These are phyloP conservation scores for Lepidium campestre DNA, from an alignment of 441 rosid species.

Conservation along the genomic window DNA sequence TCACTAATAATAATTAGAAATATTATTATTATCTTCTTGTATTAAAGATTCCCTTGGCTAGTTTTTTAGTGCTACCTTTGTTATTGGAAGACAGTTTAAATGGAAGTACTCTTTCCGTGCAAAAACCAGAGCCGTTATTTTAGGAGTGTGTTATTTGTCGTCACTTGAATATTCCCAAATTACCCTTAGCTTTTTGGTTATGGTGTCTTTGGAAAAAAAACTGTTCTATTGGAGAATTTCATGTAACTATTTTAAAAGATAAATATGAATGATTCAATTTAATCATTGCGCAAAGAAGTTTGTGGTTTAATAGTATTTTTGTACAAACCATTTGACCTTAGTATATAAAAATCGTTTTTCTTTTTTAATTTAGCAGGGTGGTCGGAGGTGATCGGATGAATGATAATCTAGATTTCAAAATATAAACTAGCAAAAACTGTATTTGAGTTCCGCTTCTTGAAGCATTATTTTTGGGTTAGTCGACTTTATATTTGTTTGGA, in stretches of 20 bases:
- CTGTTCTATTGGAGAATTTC: background rate
- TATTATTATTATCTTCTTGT: background rate
- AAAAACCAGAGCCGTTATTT: conserved; percentile 24
- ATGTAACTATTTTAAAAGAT: background rate
- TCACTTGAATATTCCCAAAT: background rate
- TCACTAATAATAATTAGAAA: too few species aligned
- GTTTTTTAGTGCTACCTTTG: conserved; percentile 16
- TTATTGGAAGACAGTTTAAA: conserved; percentile 29
- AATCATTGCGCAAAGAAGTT: too few species aligned
- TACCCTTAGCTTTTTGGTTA: background rate
- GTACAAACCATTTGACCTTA: too few species aligned
- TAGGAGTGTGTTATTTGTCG: conserved; percentile 24
- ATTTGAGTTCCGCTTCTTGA: too few species aligned
- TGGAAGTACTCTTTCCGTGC: conserved; percentile 31
- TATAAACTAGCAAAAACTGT: too few species aligned
- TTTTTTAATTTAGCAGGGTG: too few species aligned
- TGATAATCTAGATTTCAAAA: too few species aligned
- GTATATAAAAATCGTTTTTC: too few species aligned
- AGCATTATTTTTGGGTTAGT: too few species aligned
- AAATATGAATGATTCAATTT: background rate
- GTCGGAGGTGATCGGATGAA: too few species aligned
- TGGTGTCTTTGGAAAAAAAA: background rate
- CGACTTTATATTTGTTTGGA: too few species aligned
- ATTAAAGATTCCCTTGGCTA: conserved; percentile 25
- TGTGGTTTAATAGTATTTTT: too few species aligned